Conservation (phyloP, 1,284 basidiomycete species). For the Marasmius sp. region DNA sequence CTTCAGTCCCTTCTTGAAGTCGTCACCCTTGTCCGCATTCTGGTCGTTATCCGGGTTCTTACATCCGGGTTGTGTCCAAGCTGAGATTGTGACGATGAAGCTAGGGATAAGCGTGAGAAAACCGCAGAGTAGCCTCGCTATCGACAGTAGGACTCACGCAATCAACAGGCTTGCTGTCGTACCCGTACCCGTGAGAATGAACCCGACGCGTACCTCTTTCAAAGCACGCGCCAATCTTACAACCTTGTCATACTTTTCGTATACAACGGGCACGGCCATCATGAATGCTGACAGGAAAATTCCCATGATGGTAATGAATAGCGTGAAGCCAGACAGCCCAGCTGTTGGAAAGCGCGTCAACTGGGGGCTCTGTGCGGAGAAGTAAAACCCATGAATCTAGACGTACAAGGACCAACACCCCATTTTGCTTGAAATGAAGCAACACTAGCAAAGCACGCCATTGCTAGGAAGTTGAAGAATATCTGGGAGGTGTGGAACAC, state of each 20-base stretch:
- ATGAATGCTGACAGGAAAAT: conserved; percentile 75
- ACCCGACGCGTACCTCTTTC: conserved; percentile 75
- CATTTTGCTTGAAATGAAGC: conserved; percentile 85
- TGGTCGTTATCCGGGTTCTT: conserved; percentile 78
- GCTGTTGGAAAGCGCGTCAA: conserved; percentile 44
- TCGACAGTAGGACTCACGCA: conserved; percentile 49
- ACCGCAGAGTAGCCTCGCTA: not conserved
- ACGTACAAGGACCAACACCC: conserved; percentile 80
- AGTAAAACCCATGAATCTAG: conserved; percentile 2
- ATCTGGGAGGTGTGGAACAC: conserved; percentile 71
- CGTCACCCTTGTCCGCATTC: conserved; percentile 64
- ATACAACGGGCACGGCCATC: conserved; percentile 75
- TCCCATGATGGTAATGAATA: conserved; percentile 72
- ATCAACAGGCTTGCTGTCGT: conserved; percentile 67
- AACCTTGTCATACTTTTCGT: conserved; percentile 84
- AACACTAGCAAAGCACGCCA: conserved; percentile 85
- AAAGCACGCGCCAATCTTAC: conserved; percentile 75
- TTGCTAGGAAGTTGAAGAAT: conserved; percentile 88
- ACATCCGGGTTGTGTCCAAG: conserved; percentile 82
- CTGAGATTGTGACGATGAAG: conserved; percentile 72
- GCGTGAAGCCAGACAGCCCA: conserved; percentile 81
- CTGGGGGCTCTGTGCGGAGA: conserved; percentile 7
- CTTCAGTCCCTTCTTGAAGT: conserved; percentile 65
- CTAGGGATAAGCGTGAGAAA: conserved; percentile 32
- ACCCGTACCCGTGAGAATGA: conserved; percentile 77